Conservation (phyloP, 1,139 yeast genomes). For the Zhuliangozyma parablackwelliae region DNA sequence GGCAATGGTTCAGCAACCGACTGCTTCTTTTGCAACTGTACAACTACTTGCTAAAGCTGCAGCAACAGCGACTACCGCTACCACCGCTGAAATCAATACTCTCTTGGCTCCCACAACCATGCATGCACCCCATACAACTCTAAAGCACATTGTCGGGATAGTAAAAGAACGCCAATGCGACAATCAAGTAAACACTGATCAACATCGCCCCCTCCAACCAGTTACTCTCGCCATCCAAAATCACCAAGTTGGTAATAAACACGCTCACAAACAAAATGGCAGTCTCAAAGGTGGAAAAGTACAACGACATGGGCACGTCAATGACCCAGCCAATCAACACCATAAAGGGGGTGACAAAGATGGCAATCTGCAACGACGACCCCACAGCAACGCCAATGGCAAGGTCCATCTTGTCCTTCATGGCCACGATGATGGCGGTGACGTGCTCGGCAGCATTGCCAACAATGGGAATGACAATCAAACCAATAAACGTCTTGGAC, state of each 20-base stretch:
- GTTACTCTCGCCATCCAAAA: slow-evolving; percentile 90
- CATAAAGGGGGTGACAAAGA: slow-evolving; percentile 92
- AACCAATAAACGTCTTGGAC: slow-evolving; percentile 91
- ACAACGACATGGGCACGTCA: slow-evolving; percentile 88
- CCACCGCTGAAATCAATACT: too few relatives aligned
- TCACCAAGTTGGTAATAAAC: slow-evolving; percentile 79
- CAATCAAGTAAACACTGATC: slow-evolving; percentile 75
- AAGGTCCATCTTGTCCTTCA: slow-evolving; percentile 94
- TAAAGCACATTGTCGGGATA: slow-evolving; percentile 48
- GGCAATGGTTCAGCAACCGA: too few relatives aligned
- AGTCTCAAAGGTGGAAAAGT: slow-evolving; percentile 90
- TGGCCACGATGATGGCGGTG: slow-evolving; percentile 90
- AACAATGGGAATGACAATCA: slow-evolving; percentile 89
- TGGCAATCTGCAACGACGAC: slow-evolving; percentile 91
- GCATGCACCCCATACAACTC: too few relatives aligned
- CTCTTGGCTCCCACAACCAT: too few relatives aligned
- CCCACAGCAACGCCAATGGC: slow-evolving; percentile 98
- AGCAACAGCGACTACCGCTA: too few relatives aligned
- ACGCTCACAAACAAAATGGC: slow-evolving; percentile 86
- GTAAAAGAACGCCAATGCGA: slow-evolving; percentile 84
- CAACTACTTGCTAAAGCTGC: too few relatives aligned
- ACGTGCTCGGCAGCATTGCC: slow-evolving; percentile 99
- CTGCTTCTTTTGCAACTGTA: too few relatives aligned
- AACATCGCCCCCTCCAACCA: slow-evolving; percentile 97
- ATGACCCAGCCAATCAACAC: slow-evolving; percentile 89